These are phyloP conservation scores for Dryas integrifolia DNA, from an alignment of 331 rosid genomes.

Conservation along the genomic window DNA sequence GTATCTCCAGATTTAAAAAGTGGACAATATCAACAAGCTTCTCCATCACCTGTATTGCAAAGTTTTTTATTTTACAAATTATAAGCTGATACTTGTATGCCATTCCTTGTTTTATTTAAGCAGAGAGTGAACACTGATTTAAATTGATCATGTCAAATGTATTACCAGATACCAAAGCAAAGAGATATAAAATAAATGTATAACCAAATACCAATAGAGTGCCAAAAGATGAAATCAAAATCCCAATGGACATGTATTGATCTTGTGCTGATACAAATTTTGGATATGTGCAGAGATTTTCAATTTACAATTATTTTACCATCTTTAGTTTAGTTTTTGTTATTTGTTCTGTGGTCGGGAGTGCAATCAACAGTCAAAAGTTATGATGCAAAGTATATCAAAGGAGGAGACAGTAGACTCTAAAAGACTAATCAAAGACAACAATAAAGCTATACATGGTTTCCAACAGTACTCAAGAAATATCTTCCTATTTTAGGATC, in stretches of 20 bases:
- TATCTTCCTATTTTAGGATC: no score
- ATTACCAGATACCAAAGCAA: neutral
- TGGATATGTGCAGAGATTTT: neutral
- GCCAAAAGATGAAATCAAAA: conserved; percentile 4
- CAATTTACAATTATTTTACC: neutral
- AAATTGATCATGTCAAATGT: neutral
- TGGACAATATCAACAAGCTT: conserved; percentile 75
- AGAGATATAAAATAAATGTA: neutral
- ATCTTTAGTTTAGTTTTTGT: neutral
- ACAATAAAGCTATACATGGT: no score
- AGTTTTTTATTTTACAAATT: neutral
- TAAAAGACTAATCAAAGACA: no score
- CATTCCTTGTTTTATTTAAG: neutral
- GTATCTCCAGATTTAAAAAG: conserved; percentile 62
- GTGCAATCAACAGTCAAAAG: neutral
- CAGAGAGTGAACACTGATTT: neutral
- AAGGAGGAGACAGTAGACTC: neutral
- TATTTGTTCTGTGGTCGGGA: neutral
- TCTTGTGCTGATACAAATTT: neutral
- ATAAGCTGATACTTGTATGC: neutral
- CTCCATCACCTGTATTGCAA: conserved; percentile 67
- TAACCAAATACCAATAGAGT: neutral
- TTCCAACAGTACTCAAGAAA: no score
- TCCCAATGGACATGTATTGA: neutral
- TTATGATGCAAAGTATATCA: neutral